A percentile compares a stretch with the other conserved stretches of the same genome.
These are phyloP conservation scores for Teratosphaeria zuluensis DNA, from an alignment of 2,329 filamentous ascomycete species.

Conservation along the genomic window DNA sequence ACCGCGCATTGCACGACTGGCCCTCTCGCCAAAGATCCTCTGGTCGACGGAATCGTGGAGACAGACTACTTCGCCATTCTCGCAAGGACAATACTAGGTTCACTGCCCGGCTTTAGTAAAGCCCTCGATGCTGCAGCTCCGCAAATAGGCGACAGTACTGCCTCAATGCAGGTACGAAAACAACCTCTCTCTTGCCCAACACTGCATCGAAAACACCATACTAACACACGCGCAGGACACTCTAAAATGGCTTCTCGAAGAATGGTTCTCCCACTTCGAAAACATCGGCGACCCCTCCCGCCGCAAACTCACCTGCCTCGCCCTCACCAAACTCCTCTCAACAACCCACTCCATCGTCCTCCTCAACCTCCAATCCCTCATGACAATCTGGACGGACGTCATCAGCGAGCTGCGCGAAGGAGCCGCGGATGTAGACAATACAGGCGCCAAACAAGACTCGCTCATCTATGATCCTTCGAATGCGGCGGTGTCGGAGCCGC, in stretches of 20 bases:
- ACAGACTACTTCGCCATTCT: constrained; percentile 80
- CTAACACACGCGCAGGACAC: constrained; percentile 16
- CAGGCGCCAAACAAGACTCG: constrained; percentile 21
- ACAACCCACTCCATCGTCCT: constrained; percentile 42
- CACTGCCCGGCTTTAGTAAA: constrained; percentile 57
- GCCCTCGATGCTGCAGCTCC: constrained; percentile 33
- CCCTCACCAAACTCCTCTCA: constrained; percentile 62
- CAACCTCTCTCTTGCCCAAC: constrained; percentile 10
- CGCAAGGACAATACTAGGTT: constrained; percentile 64
- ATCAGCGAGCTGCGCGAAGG: constrained; percentile 54
- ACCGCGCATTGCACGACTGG: constrained; percentile 73
- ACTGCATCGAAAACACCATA: not conserved
- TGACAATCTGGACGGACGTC: constrained; percentile 65
- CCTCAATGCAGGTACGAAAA: not conserved
- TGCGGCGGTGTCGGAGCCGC: constrained; percentile 6
- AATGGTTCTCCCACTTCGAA: constrained; percentile 60
- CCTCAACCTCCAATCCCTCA: constrained; percentile 55
- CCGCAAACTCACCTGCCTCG: constrained; percentile 64
- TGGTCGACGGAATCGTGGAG: constrained; percentile 65
- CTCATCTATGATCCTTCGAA: constrained; percentile 28
- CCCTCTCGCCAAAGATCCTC: constrained; percentile 59
- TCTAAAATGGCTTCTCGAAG: constrained; percentile 42
- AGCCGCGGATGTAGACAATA: constrained; percentile 8
- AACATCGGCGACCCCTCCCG: constrained; percentile 55
- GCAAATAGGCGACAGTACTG: constrained; percentile 3